A percentile compares a stretch with the other conserved stretches of the same genome.
phyloP scores from a whole-genome alignment of 2,329 filamentous ascomycete genomes.

The Dothiorella sarmentorum region DNA sequence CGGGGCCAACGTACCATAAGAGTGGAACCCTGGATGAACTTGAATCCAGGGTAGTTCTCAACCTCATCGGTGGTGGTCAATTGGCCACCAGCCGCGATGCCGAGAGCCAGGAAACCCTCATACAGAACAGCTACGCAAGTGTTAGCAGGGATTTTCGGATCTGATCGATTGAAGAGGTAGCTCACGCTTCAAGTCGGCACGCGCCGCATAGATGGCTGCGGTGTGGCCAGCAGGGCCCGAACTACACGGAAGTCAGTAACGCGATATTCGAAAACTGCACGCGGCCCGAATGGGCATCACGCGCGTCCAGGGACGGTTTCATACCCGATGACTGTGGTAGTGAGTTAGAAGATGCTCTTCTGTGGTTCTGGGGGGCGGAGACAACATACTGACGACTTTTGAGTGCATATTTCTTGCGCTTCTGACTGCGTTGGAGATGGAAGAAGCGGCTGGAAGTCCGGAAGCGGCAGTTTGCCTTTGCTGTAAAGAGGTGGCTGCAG shows the following conservation, averaged over 20 bases:
- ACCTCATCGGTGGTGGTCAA: constrained; percentile 97
- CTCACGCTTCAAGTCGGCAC: constrained; percentile 84
- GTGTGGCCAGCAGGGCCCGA: constrained; percentile 98
- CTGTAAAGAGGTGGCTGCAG: constrained; percentile 67
- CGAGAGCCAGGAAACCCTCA: constrained; percentile 96
- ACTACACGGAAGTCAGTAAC: constrained; percentile 59
- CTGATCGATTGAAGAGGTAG: constrained; percentile 18
- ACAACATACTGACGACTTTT: constrained; percentile 78
- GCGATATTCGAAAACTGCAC: constrained; percentile 23
- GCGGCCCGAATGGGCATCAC: constrained; percentile 12
- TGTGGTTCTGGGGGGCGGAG: background rate
- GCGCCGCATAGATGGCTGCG: constrained; percentile 90
- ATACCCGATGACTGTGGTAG: constrained; percentile 34
- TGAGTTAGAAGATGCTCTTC: constrained; percentile 26
- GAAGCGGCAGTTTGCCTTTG: constrained; percentile 51
- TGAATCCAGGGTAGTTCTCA: constrained; percentile 97
- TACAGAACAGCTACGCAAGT: constrained; percentile 71
- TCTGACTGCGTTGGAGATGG: constrained; percentile 23
- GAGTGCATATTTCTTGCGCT: constrained; percentile 72
- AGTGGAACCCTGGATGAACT: constrained; percentile 78
- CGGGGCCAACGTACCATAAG: constrained; percentile 65
- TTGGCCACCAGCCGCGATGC: constrained; percentile 92
- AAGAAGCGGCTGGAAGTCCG: constrained; percentile 34
- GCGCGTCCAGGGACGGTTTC: constrained; percentile 22
- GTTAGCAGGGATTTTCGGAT: constrained; percentile 23